Conservation (phyloP, 2,329 filamentous ascomycete species). For the Calonectria leucothoes region DNA sequence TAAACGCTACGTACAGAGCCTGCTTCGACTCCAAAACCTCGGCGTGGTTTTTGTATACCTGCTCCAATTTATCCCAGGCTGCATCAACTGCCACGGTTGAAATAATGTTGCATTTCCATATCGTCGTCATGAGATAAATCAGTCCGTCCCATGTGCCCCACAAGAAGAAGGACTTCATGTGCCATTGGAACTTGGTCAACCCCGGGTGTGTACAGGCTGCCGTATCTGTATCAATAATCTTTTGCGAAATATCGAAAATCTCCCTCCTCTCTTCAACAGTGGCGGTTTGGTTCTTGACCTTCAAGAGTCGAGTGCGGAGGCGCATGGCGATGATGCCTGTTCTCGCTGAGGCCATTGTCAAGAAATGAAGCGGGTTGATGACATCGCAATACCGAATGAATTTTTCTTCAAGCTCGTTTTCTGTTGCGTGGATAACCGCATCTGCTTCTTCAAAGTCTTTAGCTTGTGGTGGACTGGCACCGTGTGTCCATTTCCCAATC, state of each 20-base stretch:
- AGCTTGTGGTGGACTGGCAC: neutral
- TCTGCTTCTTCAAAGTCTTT: slow-evolving; percentile 44
- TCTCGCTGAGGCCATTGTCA: slow-evolving; percentile 42
- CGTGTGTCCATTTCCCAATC: slow-evolving; percentile 11
- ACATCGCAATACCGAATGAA: slow-evolving; percentile 58
- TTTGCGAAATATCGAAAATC: slow-evolving; percentile 47
- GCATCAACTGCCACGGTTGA: slow-evolving; percentile 24
- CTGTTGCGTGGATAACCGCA: slow-evolving; percentile 52
- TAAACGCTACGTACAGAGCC: slow-evolving; percentile 43
- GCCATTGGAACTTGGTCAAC: slow-evolving; percentile 45
- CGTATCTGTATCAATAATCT: slow-evolving; percentile 50
- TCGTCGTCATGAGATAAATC: slow-evolving; percentile 44
- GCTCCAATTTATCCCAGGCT: slow-evolving; percentile 41
- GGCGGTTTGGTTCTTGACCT: slow-evolving; percentile 39
- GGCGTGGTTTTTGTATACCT: slow-evolving; percentile 43
- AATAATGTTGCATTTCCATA: slow-evolving; percentile 38
- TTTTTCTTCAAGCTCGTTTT: slow-evolving; percentile 53
- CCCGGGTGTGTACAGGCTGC: slow-evolving; percentile 40
- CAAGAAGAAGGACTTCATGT: slow-evolving; percentile 47
- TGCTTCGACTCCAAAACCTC: slow-evolving; percentile 43
- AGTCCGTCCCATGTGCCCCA: slow-evolving; percentile 45
- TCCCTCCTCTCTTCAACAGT: slow-evolving; percentile 37
- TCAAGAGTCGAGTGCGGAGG: slow-evolving; percentile 34
- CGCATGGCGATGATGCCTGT: slow-evolving; percentile 42
- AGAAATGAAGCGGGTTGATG: slow-evolving; percentile 50